Evolutionary conservation across 306 rosid genomes (phyloP), one percentile per base, ranked within the genome.

Genomic region (Abrus pulchellus): DNA sequence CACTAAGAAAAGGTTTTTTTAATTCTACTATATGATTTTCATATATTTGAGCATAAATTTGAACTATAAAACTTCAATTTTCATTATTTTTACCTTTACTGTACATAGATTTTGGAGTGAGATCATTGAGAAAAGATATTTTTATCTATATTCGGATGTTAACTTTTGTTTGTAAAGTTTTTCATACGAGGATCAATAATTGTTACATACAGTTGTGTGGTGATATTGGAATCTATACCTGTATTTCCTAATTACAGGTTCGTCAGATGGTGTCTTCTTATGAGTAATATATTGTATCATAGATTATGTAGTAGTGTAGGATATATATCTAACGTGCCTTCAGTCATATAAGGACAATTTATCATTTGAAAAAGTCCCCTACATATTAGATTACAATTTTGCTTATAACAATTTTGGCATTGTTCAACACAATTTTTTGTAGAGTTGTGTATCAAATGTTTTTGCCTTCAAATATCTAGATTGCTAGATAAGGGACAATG

Each of bases 391-490:
- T 87, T 44, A 83, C 91, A 52, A 90, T 92, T 84, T 84, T 90
- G 72, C 92, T 90, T 44, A 86, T 90, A 59, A 87, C 69, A 45
- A 75, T 87, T 54, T 83, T 90, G 52, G 97, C 90, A 43, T 81
- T 92, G 86, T 94, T 92, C 63, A 94, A 93, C 75, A 94, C 91
- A 14, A 88, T 87, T 86, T 77, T 78, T 59, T 84, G 85, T 56
- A 92, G 88, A 83, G 88, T 83, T 65, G 87, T 87, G 53, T 61
- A 74, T 75, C 94, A 88, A 64, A 83, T 60, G 2, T 86, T 88
- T 83, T 88, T 90, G 90, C 93, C 94, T 32, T 88, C 92, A 0
- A 93, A 90, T 86, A 88, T 92, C 84, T 94, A 88, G 89, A 90
- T 92, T 84, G 94, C 94, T 65, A 88, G 91, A 82, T 94, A 90